phyloP scores from a whole-genome alignment of 2,329 filamentous ascomycete genomes.

The Fusarium illudens region DNA sequence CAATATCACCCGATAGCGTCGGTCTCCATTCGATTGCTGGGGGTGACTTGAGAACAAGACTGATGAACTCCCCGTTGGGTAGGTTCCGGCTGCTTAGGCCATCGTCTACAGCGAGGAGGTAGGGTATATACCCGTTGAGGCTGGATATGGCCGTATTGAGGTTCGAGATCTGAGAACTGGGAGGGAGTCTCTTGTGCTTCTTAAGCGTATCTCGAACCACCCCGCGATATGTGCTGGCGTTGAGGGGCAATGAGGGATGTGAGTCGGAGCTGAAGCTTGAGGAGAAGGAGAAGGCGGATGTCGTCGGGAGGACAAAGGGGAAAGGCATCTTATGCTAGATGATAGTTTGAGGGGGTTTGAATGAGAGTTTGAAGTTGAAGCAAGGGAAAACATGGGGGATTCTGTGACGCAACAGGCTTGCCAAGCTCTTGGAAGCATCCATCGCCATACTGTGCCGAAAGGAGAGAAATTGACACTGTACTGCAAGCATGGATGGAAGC shows the following conservation, averaged over 20 bases:
- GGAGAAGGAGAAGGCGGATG: conserved; percentile 84
- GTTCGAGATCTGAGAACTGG: conserved; percentile 73
- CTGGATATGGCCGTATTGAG: conserved; percentile 74
- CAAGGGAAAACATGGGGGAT: not conserved
- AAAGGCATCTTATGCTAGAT: conserved; percentile 76
- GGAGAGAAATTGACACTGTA: not conserved
- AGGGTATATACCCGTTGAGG: conserved; percentile 82
- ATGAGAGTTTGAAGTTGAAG: not conserved
- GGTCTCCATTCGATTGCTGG: conserved; percentile 85
- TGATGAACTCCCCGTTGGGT: conserved; percentile 66
- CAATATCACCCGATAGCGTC: conserved; percentile 72
- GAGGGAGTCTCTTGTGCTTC: conserved; percentile 84
- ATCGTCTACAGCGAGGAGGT: conserved; percentile 79
- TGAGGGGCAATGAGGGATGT: conserved; percentile 87
- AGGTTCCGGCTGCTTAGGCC: conserved; percentile 65
- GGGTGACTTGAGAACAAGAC: conserved; percentile 67
- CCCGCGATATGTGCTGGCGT: conserved; percentile 83
- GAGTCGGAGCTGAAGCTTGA: conserved; percentile 79
- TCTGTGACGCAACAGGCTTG: conserved; percentile 17
- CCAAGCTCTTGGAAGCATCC: conserved; percentile 40
- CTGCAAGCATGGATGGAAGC: too few species aligned
- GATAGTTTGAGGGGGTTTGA: not conserved
- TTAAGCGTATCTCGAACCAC: conserved; percentile 86
- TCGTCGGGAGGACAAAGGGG: conserved; percentile 87
- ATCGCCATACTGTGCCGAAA: conserved; percentile 37